Evolutionary conservation across 2,329 filamentous ascomycete species (phyloP).

Genomic region (Hansfordia pulvinata): DNA sequence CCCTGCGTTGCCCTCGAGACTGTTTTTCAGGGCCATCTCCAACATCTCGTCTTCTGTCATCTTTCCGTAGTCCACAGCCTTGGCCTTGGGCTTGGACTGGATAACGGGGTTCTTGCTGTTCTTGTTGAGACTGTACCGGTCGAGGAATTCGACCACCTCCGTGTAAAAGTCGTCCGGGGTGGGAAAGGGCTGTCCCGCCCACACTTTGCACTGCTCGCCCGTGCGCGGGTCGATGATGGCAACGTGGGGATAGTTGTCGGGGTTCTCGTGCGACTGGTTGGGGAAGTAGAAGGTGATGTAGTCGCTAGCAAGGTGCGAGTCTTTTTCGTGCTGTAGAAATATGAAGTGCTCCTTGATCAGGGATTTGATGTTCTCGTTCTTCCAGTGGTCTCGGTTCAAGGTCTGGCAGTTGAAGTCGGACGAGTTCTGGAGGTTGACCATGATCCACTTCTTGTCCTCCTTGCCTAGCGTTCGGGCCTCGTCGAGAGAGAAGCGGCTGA

Average conservation of each 20-base stretch:
- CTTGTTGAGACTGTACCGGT: conserved; percentile 79
- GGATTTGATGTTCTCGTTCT: conserved; percentile 65
- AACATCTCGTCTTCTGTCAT: conserved; percentile 98
- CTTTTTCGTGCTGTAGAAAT: conserved; percentile 88
- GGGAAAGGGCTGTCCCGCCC: conserved; percentile 75
- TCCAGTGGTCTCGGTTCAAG: conserved; percentile 93
- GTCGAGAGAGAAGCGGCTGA: conserved; percentile 70
- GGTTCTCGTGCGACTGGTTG: conserved; percentile 55
- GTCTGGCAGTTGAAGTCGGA: conserved; percentile 90
- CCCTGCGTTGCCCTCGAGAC: conserved; percentile 45
- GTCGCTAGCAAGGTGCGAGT: conserved; percentile 61
- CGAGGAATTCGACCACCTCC: conserved; percentile 90
- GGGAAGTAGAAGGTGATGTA: conserved; percentile 87
- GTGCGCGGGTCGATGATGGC: conserved; percentile 92
- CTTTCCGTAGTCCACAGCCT: conserved; percentile 61
- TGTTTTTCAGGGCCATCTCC: conserved; percentile 84
- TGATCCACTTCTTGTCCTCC: conserved; percentile 80
- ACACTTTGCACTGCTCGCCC: conserved; percentile 92
- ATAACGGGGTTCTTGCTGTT: conserved; percentile 90
- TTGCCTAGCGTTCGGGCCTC: conserved; percentile 75
- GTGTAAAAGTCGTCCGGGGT: conserved; percentile 70
- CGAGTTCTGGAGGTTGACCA: conserved; percentile 91
- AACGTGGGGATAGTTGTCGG: conserved; percentile 90
- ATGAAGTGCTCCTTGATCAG: conserved; percentile 85
- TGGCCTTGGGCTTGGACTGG: conserved; percentile 57